These are phyloP conservation scores for Phaeosphaeriaceae sp. DNA, from an alignment of 2,329 filamentous ascomycete species.

Conservation along the genomic window DNA sequence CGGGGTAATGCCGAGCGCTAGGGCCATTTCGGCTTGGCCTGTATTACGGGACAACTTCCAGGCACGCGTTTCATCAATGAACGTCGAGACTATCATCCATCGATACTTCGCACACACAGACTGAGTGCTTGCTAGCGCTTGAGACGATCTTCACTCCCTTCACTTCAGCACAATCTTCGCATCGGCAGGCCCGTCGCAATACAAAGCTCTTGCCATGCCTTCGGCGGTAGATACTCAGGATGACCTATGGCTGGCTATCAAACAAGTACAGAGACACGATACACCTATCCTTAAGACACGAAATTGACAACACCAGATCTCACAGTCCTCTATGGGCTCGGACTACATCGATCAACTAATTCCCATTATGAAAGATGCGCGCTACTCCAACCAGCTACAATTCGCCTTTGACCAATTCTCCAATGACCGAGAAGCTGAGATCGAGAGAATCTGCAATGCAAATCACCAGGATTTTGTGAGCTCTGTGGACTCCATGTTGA, in stretches of 20 bases:
- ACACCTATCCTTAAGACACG: neutral
- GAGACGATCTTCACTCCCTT: neutral
- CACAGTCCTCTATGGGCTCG: constrained; percentile 86
- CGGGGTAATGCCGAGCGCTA: constrained; percentile 13
- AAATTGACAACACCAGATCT: constrained; percentile 68
- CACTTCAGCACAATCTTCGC: neutral
- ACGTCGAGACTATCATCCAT: neutral
- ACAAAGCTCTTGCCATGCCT: constrained; percentile 34
- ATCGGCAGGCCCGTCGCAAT: constrained; percentile 5
- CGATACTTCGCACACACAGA: neutral
- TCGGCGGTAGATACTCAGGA: constrained; percentile 54
- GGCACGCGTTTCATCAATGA: constrained; percentile 25
- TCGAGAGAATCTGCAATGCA: constrained; percentile 91
- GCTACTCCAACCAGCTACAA: constrained; percentile 76
- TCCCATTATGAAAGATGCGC: constrained; percentile 89
- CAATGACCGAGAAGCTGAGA: constrained; percentile 85
- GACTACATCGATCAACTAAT: constrained; percentile 97
- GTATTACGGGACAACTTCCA: constrained; percentile 13
- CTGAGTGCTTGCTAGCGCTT: neutral
- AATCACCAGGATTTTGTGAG: constrained; percentile 97
- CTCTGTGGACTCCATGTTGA: constrained; percentile 92
- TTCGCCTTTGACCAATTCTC: constrained; percentile 83
- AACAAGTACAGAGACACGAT: constrained; percentile 51
- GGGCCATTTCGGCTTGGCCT: neutral
- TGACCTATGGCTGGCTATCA: constrained; percentile 57